A percentile compares a stretch with the other conserved stretches of the same genome.
These are phyloP conservation scores for Sugiyamaella marilandica DNA, from an alignment of 805 yeast genomes.

Conservation along the genomic window DNA sequence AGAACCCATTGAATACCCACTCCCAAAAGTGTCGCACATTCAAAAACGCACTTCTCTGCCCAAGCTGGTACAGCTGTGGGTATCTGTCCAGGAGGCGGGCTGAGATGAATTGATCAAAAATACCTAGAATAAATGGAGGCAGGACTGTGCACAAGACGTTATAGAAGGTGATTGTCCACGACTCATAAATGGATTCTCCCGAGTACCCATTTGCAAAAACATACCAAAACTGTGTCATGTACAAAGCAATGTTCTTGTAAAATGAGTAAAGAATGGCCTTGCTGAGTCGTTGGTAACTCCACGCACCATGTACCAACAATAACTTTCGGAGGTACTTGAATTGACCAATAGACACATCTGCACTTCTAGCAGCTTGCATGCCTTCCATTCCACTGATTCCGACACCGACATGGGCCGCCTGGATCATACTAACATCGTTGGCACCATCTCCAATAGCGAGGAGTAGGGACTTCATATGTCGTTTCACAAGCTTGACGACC, in stretches of 20 bases:
- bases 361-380: constrained; percentile 98
- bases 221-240: constrained; percentile 98
- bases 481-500: constrained; percentile 90
- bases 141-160: constrained; percentile 90
- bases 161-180: constrained; percentile 96
- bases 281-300: constrained; percentile 95
- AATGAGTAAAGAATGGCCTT: constrained; percentile 91
- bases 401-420: constrained; percentile 98
- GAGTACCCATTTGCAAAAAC: constrained; percentile 89
- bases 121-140: constrained; percentile 95
- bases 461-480: constrained; percentile 64
- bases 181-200: constrained; percentile 93
- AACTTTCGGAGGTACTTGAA: constrained; percentile 80
- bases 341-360: constrained; percentile 96
- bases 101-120: constrained; percentile 92
- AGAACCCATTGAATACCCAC: constrained; percentile 94
- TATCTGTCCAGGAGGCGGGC: constrained; percentile 85
- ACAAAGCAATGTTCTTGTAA: constrained; percentile 90
- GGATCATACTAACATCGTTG: constrained; percentile 97
- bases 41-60: constrained; percentile 83
- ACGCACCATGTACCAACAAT: constrained; percentile 88
- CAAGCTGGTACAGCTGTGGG: constrained; percentile 87
- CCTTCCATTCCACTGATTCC: constrained; percentile 99
- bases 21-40: constrained; percentile 94
- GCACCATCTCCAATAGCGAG: constrained; percentile 99